Base-by-base conservation (phyloP, 2,329 filamentous ascomycete genomes). In the Nakataea oryzae region DNA sequence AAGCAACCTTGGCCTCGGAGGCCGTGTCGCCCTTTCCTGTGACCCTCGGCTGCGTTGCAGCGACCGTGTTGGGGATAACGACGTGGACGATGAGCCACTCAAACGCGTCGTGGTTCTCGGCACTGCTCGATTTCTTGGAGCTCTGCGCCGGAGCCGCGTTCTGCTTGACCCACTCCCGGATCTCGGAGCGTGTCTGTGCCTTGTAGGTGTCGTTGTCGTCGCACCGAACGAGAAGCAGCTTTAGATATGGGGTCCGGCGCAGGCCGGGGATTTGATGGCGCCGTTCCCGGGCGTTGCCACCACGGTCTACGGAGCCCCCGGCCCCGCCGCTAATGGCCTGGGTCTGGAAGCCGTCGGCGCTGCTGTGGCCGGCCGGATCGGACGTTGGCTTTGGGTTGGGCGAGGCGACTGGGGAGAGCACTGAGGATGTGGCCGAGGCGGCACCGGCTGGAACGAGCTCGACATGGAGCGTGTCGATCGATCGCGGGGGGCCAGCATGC, bases 191-290 rank as follows among this genome's bases (percentile, higher is more conserved):
- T 8, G 90, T 87, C 14, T 85, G 85, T 1, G 84, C 79, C 74
- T 96, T 97, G 80, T 99, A 99, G 11, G 86, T 86, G 58, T 99
- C 96, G 70, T 92, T 96, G 72, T 99, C 95, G 76, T 97, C 95
- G 75, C 95, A 97, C 70, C 93, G 85, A 61, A 99, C 82, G 2
- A 99, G 78, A 63, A 93, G 88, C 8, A 99, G 78, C 73, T 96
- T 97, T 64, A 99, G 80, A 73, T 99, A 99, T 0, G 96, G 92
- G 0, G 93, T 97, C 65, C 91, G 90, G 54, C 93, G 88, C 62
- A 99, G 77, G 3, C 95, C 96, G 1, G 95, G 95, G 61, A 99
- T 97, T 72, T 99, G 95, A 72, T 99, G 95, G 59, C 95, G 84
- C 58, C 93, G 85, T 65, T 84, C 81, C 66, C 82, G 82, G 41